Conservation (phyloP, 2,329 filamentous ascomycete genomes). For the Geosmithia flava region DNA sequence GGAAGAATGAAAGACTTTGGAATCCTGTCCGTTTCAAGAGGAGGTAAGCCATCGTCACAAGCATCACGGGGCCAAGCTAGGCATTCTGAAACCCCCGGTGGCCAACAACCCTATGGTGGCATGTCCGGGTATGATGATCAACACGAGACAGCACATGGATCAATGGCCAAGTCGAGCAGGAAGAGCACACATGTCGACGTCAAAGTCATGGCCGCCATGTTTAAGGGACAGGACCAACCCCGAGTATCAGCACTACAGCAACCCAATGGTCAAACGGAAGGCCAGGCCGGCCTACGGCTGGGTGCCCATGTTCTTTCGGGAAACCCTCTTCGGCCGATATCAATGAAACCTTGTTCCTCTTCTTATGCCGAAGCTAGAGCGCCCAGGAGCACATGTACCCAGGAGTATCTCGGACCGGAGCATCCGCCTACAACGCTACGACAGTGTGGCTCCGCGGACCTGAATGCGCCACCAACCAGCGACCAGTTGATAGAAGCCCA, state of each 20-base stretch:
- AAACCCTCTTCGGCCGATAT: neutral
- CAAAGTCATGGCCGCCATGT: constrained; percentile 34
- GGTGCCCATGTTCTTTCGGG: neutral
- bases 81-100: no score
- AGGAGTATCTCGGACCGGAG: neutral
- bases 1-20: no score
- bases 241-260: neutral
- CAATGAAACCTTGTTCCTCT: neutral
- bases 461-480: constrained; percentile 31
- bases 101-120: neutral
- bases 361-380: neutral
- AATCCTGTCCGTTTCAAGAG: no score
- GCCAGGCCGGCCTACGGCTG: neutral
- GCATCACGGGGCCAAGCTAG: no score
- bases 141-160: neutral
- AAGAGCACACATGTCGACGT: neutral
- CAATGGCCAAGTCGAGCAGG: neutral
- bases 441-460: constrained; percentile 31
- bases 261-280: neutral
- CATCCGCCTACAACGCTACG: constrained; percentile 1
- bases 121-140: neutral
- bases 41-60: no score
- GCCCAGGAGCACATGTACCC: neutral
- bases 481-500: constrained; percentile 30
- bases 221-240: constrained; percentile 21